phyloP scores from a whole-genome alignment of 2,329 filamentous ascomycete genomes.

The Diaporthe sp. region DNA sequence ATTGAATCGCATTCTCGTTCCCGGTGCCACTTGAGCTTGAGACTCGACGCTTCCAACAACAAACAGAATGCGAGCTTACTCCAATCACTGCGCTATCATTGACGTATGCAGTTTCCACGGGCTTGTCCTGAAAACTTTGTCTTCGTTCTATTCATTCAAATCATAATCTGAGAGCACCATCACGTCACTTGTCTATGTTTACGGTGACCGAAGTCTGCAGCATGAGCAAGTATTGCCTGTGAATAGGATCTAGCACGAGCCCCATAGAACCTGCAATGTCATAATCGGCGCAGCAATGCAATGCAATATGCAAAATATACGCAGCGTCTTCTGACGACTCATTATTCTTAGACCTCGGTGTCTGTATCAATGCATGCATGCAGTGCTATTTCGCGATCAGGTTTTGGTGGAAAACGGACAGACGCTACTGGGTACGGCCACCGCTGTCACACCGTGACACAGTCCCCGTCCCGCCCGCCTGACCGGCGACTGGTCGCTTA shows the following conservation, averaged over 20 bases:
- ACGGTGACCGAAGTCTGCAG: too few species aligned
- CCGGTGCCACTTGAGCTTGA: not conserved
- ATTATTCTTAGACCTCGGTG: not conserved
- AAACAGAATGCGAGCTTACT: not conserved
- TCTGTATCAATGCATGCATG: conserved; percentile 5
- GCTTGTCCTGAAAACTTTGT: not conserved
- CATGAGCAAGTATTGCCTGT: not conserved
- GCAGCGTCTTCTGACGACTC: not conserved
- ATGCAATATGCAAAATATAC: not conserved
- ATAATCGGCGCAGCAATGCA: not conserved
- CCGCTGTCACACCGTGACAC: conserved; percentile 11
- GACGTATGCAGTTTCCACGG: too few species aligned
- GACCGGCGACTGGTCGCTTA: conserved; percentile 13
- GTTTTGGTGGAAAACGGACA: not conserved
- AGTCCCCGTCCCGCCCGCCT: not conserved
- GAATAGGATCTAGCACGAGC: not conserved
- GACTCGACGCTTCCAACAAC: not conserved
- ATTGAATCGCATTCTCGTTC: not conserved
- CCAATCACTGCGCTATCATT: too few species aligned
- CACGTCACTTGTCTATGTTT: too few species aligned
- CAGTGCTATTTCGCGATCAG: conserved; percentile 25
- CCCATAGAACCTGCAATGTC: not conserved
- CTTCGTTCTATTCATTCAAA: not conserved
- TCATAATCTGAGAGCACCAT: too few species aligned
- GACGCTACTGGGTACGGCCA: not conserved